These are phyloP conservation scores for Syncephalastrum racemosum DNA, from an alignment of 371 early-diverging fungal species.

Conservation along the genomic window DNA sequence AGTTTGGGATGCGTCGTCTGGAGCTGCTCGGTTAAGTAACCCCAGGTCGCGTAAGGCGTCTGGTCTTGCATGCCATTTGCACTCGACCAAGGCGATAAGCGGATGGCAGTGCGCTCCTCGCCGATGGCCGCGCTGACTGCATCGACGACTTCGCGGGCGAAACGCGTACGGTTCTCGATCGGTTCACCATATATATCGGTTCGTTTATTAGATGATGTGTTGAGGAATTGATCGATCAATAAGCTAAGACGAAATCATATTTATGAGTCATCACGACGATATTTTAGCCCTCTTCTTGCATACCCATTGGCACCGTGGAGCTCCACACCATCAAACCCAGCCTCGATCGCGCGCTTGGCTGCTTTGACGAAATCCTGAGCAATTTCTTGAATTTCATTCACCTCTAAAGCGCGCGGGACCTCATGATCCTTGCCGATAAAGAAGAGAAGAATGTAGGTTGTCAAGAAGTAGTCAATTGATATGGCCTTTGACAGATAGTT, in stretches of 20 bases:
- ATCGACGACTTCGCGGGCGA: constrained; percentile 42
- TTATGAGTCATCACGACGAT: no score
- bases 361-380: constrained; percentile 41
- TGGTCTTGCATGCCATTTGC: constrained; percentile 34
- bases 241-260: no score
- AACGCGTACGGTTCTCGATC: constrained; percentile 53
- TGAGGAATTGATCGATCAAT: constrained; percentile 51
- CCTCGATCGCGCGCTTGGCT: constrained; percentile 2
- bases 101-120: constrained; percentile 15
- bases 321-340: constrained; percentile 34
- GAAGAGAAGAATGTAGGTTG: no score
- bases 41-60: constrained; percentile 37
- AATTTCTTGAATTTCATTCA: constrained; percentile 58
- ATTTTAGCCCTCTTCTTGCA: not conserved
- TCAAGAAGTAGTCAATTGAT: no score
- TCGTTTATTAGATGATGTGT: constrained; percentile 43
- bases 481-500: no score
- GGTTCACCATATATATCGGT: constrained; percentile 61
- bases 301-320: constrained; percentile 66
- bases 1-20: constrained; percentile 22
- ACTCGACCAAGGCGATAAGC: constrained; percentile 25
- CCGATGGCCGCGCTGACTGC: constrained; percentile 26
- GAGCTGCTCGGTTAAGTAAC: constrained; percentile 20
- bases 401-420: constrained; percentile 58
- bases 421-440: no score